Evolutionary conservation across 1,284 basidiomycete species (phyloP), one percentile per base, ranked within the genome.

Genomic region (Caloboletus firmus): DNA sequence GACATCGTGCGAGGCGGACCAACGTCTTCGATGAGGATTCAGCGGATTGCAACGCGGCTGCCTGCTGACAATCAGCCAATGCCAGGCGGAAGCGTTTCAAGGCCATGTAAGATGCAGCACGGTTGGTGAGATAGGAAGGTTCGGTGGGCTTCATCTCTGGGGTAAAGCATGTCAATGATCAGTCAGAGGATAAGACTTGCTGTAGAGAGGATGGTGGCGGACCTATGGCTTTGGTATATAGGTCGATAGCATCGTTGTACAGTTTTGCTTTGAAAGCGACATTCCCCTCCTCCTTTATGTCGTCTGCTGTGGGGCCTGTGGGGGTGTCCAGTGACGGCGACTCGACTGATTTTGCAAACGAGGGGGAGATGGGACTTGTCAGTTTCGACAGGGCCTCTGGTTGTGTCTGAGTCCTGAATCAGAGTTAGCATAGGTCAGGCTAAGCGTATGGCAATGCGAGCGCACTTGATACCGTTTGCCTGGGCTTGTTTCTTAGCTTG

Each of bases 101-200:
- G 0, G 84, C 81, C 84, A 95, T 95, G 66, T 89, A 83, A 4
- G 92, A 87, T 3, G 93, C 93, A 1, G 92, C 92, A 40, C 93
- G 84, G 71, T 95, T 95, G 15, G 90, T 90, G 56, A 88, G 76
- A 66, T 89, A 93, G 0, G 88, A 79, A 2, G 91, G 83, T 65
- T 93, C 87, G 5, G 78, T 66, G 0, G 87, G 76, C 56, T 85
- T 84, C 54, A 88, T 72, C 55, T 84, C 84, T 88, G 67, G 49
- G 58, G 26, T 26, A 45, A 41, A 31, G 30, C n/a, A 40, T 26
- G 41, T 52, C 45, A 58, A 35, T n/a, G n/a, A n/a, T n/a, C 42
- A 49, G 54, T 57, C 42, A 56, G 45, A 34, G 26, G 53, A 52
- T 45, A 51, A 51, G 40, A 30, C 18, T 55, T 52, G 51, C 48